Base-by-base conservation (phyloP, 179 eudicot genomes). In the Dionaea muscipula region DNA sequence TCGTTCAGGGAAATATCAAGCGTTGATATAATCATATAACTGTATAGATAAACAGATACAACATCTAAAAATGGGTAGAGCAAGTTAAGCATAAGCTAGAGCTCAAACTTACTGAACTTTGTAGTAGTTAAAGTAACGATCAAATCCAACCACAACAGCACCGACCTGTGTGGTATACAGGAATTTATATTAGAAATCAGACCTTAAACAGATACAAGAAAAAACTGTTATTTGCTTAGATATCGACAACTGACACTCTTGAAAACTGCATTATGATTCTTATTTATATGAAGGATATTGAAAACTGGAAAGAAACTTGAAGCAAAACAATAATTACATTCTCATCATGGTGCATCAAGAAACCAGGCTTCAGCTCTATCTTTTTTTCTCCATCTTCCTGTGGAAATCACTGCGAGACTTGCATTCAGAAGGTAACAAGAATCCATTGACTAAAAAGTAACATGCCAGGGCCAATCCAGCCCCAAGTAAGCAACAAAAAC, bases 111-210 rank as follows among this genome's bases (percentile, higher is more conserved):
- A 91, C 96, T 87, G 96, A 64, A 84, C 65, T 76, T 91, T 91
- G 62, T 82, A 84, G 80, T 91, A 91, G 78, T 91, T 91, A 53
- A 91, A 84, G 67, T 80, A 81, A 24, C 94, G 94, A 70, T 91
- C 98, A 74, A 91, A 87, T 68, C 98, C 98, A 59, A 91, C 98
- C 50, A 91, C 96, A 71, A 91, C 96, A 52, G 94, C 98, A 47
- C 96, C 98, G 67, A 91, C 98, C 98, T 91, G 67, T 49, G 72
- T 43, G 35, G 39, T 23, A 68, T 18, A 19, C 31, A 55, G 33
- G 21, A 25, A 51, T 13, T 35, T 31, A 2, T 27, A 31, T 1
- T 28, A 18, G 22, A 51, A 51, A 28, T 26, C 25, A 18, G 37
- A 3, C n/a, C 37, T 28, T 20, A 15, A 20, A 31, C 24, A 15